These are phyloP conservation scores for Canariomyces notabilis DNA, from an alignment of 2,329 filamentous ascomycete species.

Conservation along the genomic window DNA sequence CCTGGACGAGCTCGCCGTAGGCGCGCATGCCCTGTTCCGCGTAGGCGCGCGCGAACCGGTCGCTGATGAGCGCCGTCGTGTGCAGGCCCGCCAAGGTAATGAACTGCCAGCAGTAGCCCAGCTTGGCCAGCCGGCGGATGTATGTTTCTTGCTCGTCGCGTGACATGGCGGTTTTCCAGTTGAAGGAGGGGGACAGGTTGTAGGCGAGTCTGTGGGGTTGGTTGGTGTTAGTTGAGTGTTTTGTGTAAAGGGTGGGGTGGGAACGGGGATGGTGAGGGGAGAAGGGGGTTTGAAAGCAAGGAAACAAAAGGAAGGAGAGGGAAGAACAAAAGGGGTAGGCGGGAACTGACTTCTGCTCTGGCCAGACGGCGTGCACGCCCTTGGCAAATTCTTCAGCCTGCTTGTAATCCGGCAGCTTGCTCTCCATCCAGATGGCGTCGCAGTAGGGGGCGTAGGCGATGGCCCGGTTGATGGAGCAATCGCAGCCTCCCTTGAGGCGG, in stretches of 20 bases:
- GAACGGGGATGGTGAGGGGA: conserved; percentile 3
- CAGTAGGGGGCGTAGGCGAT: conserved; percentile 89
- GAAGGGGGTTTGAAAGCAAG: too few relatives aligned
- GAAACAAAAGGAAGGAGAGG: neutral
- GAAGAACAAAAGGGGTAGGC: too few relatives aligned
- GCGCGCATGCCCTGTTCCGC: conserved; percentile 83
- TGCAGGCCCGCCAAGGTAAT: conserved; percentile 98
- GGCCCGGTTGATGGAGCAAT: conserved; percentile 85
- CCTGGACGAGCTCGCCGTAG: conserved; percentile 95
- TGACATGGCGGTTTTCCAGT: conserved; percentile 98
- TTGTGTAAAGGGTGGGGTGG: neutral
- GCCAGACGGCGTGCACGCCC: conserved; percentile 90
- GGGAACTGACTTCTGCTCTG: conserved; percentile 88
- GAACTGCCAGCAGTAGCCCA: conserved; percentile 99
- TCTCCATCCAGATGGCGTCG: conserved; percentile 99
- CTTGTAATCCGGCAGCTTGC: conserved; percentile 83
- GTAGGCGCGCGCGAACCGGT: conserved; percentile 83
- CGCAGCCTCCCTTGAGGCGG: conserved; percentile 83
- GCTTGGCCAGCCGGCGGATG: conserved; percentile 76
- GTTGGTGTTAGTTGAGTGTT: conserved; percentile 1
- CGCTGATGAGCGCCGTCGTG: conserved; percentile 86
- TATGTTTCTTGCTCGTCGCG: conserved; percentile 93
- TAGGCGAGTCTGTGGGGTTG: conserved; percentile 72
- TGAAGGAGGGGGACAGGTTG: conserved; percentile 98
- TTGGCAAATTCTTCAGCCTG: conserved; percentile 92